phyloP scores from a whole-genome alignment of 176 grass and related monocot species.

The Cenchrus fungigraminus region DNA sequence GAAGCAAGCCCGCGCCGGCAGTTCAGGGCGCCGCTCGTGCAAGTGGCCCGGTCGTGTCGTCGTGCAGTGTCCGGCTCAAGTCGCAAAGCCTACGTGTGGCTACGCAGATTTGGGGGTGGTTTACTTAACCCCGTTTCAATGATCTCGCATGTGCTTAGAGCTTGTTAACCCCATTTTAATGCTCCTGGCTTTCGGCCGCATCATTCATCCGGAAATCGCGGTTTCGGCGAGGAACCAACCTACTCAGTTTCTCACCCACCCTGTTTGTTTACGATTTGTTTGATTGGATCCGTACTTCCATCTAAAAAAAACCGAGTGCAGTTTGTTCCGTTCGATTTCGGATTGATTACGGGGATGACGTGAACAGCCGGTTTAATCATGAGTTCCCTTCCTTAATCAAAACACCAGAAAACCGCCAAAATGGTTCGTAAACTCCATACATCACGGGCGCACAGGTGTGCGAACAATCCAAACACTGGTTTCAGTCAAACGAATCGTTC shows the following conservation, averaged over 20 bases:
- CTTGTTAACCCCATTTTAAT: background rate
- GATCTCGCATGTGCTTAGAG: conserved; percentile 18
- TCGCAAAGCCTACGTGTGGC: conserved; percentile 30
- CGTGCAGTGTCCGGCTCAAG: background rate
- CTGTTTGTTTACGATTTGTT: background rate
- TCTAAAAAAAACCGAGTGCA: background rate
- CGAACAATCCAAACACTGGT: background rate
- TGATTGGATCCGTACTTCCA: conserved; percentile 4
- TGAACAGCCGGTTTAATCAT: background rate
- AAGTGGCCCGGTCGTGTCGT: background rate
- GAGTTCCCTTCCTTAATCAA: background rate
- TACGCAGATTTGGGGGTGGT: background rate
- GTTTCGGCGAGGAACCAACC: conserved; percentile 1
- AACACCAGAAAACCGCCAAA: background rate
- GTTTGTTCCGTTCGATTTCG: background rate
- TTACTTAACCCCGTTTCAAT: background rate
- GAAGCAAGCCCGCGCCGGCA: background rate
- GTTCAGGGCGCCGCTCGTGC: background rate
- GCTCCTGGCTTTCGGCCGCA: conserved; percentile 40
- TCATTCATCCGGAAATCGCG: conserved; percentile 46
- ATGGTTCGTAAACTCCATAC: background rate
- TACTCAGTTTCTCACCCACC: background rate
- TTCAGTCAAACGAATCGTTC: background rate
- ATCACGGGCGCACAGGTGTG: background rate
- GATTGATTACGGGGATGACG: background rate